Percentiles rank a stretch among this genome's conserved stretches.
Evolutionary conservation across 768 basidiomycete genomes (phyloP).

Genomic region (Termitomyces titanicus): DNA sequence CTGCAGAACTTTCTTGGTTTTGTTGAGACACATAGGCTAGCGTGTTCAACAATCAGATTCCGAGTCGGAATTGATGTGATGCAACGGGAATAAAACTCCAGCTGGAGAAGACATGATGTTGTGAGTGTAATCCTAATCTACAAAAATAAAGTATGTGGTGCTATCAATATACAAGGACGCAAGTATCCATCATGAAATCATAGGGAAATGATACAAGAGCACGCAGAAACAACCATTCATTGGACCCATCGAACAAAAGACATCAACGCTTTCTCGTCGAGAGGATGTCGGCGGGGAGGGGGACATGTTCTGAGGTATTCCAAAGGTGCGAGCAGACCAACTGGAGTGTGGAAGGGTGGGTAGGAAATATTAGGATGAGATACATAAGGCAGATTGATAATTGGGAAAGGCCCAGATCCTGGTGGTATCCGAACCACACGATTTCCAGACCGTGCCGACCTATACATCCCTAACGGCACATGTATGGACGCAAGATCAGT

Average conservation of each 20-base stretch:
- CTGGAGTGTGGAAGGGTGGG: background rate
- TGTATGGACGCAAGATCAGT: constrained; percentile 47
- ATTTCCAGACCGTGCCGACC: constrained; percentile 57
- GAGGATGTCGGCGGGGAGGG: constrained; percentile 60
- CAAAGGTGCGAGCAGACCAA: constrained; percentile 52
- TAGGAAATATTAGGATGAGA: too few species aligned
- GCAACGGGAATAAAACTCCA: background rate
- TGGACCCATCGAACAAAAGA: constrained; percentile 35
- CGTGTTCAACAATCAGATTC: background rate
- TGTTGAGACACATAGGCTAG: background rate
- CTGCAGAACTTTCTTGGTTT: background rate
- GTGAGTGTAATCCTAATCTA: background rate
- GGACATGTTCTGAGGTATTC: constrained; percentile 58
- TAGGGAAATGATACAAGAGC: background rate
- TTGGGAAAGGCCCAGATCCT: constrained; percentile 3
- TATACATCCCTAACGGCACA: constrained; percentile 60
- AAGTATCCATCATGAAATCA: background rate
- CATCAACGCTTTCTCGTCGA: constrained; percentile 71
- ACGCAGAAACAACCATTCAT: background rate
- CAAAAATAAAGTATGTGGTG: background rate
- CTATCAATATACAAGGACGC: background rate
- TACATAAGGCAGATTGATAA: constrained; percentile 3
- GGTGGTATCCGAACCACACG: constrained; percentile 6
- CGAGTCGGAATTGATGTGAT: constrained; percentile 1
- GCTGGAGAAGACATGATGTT: background rate